Conservation (phyloP, 257 asterid species). For the Nicotiana benthamiana region DNA sequence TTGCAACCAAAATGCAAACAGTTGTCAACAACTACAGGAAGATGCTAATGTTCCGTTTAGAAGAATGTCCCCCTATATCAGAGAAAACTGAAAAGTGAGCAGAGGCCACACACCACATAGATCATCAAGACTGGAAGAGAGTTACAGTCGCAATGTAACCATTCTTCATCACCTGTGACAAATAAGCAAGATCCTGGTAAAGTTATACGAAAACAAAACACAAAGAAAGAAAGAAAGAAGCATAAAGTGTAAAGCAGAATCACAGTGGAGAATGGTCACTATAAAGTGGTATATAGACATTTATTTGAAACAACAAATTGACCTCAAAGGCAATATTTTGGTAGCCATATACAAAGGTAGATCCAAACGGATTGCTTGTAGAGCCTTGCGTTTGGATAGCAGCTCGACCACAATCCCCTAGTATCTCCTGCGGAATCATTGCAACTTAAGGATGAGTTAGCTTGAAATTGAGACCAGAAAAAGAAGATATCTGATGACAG, state of each 20-base stretch:
- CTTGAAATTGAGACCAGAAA: not conserved
- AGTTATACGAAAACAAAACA: not conserved
- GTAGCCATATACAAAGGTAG: conserved; percentile 79
- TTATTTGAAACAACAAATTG: conserved; percentile 1
- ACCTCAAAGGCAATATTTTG: conserved; percentile 81
- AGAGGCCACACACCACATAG: conserved; percentile 10
- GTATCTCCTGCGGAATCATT: conserved; percentile 46
- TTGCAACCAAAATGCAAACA: not conserved
- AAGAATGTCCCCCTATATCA: not conserved
- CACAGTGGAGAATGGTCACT: not conserved
- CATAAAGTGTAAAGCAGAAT: not conserved
- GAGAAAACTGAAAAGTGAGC: not conserved
- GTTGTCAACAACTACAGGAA: not conserved
- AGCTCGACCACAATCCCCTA: conserved; percentile 76
- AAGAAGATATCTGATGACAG: not conserved
- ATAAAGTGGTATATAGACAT: not conserved
- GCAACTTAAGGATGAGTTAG: not conserved
- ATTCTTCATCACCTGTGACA: conserved; percentile 71
- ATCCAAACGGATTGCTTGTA: conserved; percentile 69
- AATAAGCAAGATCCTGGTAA: not conserved
- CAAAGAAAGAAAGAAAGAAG: not conserved
- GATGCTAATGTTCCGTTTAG: not conserved
- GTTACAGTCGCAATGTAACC: conserved; percentile 77
- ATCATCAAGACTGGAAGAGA: conserved; percentile 56
- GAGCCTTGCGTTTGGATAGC: conserved; percentile 87